A percentile compares a stretch with the other conserved stretches of the same genome.
These are phyloP conservation scores for Thalassiosira exigua DNA, from an alignment of 352 stramenopile species.

Conservation along the genomic window DNA sequence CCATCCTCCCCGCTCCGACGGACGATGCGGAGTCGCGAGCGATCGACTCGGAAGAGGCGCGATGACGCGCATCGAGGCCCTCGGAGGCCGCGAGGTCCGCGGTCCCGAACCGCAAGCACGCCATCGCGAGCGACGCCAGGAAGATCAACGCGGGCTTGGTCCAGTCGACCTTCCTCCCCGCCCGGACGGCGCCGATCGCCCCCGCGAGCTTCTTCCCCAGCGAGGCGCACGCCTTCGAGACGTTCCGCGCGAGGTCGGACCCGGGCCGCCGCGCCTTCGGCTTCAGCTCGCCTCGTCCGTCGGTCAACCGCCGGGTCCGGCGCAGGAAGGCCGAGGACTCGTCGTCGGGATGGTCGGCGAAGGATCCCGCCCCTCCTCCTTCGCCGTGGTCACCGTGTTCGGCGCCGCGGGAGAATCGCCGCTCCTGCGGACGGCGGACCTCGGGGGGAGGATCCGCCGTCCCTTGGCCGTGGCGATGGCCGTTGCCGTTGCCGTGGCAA, in stretches of 20 bases:
- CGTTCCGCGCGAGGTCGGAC: background rate
- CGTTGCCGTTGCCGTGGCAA: background rate
- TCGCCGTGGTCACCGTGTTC: background rate
- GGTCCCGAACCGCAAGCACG: slow-evolving; percentile 7
- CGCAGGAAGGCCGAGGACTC: slow-evolving; percentile 1
- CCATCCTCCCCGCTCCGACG: background rate
- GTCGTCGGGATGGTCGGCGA: slow-evolving; percentile 11
- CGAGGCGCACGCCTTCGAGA: background rate
- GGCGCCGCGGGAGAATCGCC: background rate
- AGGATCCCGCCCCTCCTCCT: background rate
- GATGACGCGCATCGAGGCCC: background rate
- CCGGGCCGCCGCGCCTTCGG: background rate
- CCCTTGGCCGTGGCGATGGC: background rate
- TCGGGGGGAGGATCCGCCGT: background rate
- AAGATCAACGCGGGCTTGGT: slow-evolving; percentile 10
- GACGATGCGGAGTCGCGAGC: background rate
- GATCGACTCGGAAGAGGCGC: background rate
- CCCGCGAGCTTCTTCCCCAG: background rate
- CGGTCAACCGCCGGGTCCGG: too few species aligned
- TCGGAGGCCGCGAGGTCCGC: background rate
- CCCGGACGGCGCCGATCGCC: background rate
- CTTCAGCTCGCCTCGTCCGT: too few species aligned
- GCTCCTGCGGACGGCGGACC: background rate
- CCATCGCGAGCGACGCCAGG: slow-evolving; percentile 2
- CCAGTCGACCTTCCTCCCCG: background rate